Conservation (phyloP, 805 yeast species). For the Spathaspora sp. region DNA sequence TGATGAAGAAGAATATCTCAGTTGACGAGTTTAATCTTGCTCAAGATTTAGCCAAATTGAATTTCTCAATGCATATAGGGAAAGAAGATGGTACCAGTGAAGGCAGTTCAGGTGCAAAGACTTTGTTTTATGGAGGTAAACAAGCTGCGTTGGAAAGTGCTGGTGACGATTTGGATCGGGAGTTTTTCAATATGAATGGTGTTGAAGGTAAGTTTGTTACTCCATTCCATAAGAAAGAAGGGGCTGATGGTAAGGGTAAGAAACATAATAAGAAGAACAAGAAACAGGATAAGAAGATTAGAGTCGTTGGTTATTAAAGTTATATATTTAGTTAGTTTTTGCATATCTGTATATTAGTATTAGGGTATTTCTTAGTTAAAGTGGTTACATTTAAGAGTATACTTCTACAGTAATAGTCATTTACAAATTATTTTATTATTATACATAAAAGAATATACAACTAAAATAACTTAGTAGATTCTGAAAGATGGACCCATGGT, state of each 20-base stretch:
- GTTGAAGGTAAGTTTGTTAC: slow-evolving; percentile 59
- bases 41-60: slow-evolving; percentile 64
- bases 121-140: slow-evolving; percentile 71
- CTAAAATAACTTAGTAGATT: slow-evolving; percentile 65
- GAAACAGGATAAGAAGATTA: slow-evolving; percentile 49
- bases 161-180: slow-evolving; percentile 80
- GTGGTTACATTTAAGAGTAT: neutral
- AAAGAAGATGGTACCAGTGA: slow-evolving; percentile 17
- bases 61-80: slow-evolving; percentile 73
- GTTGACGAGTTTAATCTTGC: slow-evolving; percentile 59
- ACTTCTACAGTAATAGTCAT: neutral
- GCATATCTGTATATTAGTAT: neutral
- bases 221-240: slow-evolving; percentile 66
- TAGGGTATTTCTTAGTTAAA: neutral
- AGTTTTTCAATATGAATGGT: slow-evolving; percentile 70
- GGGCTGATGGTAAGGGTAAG: slow-evolving; percentile 29
- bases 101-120: slow-evolving; percentile 37
- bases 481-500: slow-evolving; percentile 99
- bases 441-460: neutral
- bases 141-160: slow-evolving; percentile 77
- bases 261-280: slow-evolving; percentile 78
- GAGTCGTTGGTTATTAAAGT: slow-evolving; percentile 23
- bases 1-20: slow-evolving; percentile 50
- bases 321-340: neutral
- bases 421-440: neutral